Evolutionary conservation across 2,329 filamentous ascomycete genomes (phyloP).

Genomic region (Alternaria postmessia): DNA sequence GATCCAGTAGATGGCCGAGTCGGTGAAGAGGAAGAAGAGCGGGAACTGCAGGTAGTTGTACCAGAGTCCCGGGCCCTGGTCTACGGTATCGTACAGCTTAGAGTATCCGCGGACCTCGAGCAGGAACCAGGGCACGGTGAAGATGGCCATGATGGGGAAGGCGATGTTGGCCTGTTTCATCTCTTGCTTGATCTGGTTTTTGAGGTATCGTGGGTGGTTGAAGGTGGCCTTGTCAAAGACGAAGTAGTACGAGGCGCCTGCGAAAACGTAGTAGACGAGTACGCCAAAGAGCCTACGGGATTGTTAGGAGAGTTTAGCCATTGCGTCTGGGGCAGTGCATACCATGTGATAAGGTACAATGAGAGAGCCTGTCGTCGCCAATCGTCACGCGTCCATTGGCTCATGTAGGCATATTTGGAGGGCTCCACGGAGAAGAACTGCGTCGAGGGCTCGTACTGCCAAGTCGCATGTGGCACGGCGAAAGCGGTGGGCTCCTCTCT

Average conservation of each 20-base stretch:
- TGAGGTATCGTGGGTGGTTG: conserved; percentile 91
- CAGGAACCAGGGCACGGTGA: conserved; percentile 83
- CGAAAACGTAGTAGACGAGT: conserved; percentile 83
- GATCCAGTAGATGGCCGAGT: conserved; percentile 90
- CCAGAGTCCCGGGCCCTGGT: conserved; percentile 76
- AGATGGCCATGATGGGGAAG: conserved; percentile 82
- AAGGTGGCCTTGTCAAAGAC: conserved; percentile 91
- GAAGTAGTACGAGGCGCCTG: conserved; percentile 83
- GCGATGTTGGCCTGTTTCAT: conserved; percentile 79
- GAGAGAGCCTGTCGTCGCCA: conserved; percentile 76
- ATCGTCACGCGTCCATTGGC: conserved; percentile 79
- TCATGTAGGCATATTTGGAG: conserved; percentile 79
- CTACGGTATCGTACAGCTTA: conserved; percentile 84
- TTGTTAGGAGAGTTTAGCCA: conserved; percentile 17
- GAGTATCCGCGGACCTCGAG: conserved; percentile 83
- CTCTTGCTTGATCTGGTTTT: conserved; percentile 88
- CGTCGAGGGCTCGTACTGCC: conserved; percentile 77
- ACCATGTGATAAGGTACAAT: conserved; percentile 89
- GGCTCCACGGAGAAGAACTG: conserved; percentile 74
- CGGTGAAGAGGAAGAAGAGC: conserved; percentile 86
- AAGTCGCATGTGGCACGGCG: conserved; percentile 49
- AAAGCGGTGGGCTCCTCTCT: conserved; percentile 49
- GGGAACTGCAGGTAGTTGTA: conserved; percentile 88
- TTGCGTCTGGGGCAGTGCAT: conserved; percentile 21
- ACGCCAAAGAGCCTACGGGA: conserved; percentile 81